phyloP scores from a whole-genome alignment of 768 basidiomycete species.

The Lactarius deliciosus region DNA sequence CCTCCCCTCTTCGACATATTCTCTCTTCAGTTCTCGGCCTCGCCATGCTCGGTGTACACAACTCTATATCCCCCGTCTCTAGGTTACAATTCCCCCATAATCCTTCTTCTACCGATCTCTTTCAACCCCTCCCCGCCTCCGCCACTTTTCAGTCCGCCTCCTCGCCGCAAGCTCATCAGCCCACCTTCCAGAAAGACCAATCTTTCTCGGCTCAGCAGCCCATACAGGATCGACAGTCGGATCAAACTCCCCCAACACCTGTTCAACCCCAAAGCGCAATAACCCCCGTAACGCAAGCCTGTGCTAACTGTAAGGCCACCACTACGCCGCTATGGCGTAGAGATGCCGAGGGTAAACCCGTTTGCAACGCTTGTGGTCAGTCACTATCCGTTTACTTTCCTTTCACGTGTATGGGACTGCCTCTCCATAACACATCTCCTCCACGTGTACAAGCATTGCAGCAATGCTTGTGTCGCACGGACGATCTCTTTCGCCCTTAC shows the following conservation, averaged over 20 bases:
- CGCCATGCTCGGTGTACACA: conserved; percentile 27
- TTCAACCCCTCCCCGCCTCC: conserved; percentile 25
- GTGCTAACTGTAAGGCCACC: conserved; percentile 74
- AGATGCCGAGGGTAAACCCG: conserved; percentile 74
- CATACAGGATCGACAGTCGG: conserved; percentile 25
- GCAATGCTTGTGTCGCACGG: conserved; percentile 32
- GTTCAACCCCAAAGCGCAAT: conserved; percentile 21
- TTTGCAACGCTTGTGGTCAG: conserved; percentile 92
- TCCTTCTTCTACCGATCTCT: conserved; percentile 24
- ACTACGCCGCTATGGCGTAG: conserved; percentile 85
- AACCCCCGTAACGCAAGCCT: conserved; percentile 34
- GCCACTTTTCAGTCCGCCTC: conserved; percentile 23
- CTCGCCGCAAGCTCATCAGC: conserved; percentile 22
- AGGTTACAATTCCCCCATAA: conserved; percentile 28
- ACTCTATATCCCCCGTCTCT: conserved; percentile 27
- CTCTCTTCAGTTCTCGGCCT: background rate
- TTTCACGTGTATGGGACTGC: conserved; percentile 34
- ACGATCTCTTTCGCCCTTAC: conserved; percentile 20
- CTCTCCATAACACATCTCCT: conserved; percentile 31
- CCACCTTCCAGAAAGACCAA: conserved; percentile 17
- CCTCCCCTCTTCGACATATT: conserved; percentile 3
- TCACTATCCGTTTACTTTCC: conserved; percentile 40
- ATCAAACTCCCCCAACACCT: conserved; percentile 17
- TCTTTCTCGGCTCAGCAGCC: conserved; percentile 19
- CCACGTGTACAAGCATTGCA: conserved; percentile 41